These are phyloP conservation scores for Neurospora sp. DNA, from an alignment of 495 filamentous ascomycete genomes.

Conservation along the genomic window DNA sequence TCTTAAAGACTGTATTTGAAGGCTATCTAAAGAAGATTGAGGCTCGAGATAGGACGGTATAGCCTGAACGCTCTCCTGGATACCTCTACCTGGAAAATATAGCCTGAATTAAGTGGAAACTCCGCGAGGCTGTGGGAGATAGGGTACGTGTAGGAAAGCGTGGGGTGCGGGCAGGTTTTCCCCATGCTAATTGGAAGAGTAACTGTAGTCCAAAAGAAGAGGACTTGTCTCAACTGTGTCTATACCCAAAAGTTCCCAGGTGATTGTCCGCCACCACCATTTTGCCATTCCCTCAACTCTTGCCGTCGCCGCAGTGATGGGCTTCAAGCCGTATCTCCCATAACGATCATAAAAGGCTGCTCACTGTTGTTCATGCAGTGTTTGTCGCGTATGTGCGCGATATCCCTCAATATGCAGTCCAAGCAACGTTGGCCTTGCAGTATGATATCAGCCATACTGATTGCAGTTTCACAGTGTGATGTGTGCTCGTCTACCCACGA, in stretches of 20 bases:
- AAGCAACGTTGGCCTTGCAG: not conserved
- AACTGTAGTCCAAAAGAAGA: not conserved
- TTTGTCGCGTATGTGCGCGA: not conserved
- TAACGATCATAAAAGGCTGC: not conserved
- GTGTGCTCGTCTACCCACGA: not conserved
- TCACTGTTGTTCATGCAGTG: not conserved
- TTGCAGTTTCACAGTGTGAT: not conserved
- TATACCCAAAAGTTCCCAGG: not conserved
- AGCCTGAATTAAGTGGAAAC: too few species aligned
- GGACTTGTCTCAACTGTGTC: not conserved
- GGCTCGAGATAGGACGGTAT: too few species aligned
- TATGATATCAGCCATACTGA: not conserved
- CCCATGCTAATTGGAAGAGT: not conserved
- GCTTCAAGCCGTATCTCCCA: not conserved
- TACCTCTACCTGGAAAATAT: too few species aligned
- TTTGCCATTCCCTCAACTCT: not conserved
- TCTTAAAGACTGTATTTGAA: too few species aligned
- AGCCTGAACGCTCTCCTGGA: too few species aligned
- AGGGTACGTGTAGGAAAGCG: too few species aligned
- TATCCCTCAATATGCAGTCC: not conserved
- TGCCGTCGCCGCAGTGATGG: not conserved
- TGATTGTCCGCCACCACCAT: not conserved
- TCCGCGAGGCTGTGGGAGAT: too few species aligned
- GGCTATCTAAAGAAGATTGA: too few species aligned
- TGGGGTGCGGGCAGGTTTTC: too few species aligned